phyloP scores from a whole-genome alignment of 768 basidiomycete genomes.

The Cystofilobasidium macerans region DNA sequence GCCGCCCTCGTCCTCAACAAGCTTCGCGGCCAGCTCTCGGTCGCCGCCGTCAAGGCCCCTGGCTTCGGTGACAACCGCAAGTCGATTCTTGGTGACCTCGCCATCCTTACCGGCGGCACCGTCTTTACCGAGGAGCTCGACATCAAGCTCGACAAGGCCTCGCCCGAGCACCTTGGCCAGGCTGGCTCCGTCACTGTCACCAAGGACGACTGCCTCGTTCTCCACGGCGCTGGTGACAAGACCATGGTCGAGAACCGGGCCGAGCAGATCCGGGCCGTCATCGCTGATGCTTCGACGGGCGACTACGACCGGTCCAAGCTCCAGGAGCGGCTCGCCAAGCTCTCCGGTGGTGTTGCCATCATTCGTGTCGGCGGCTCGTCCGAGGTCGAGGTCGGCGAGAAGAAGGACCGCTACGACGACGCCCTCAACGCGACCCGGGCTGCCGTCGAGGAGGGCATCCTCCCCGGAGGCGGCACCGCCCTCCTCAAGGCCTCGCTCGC shows the following conservation, averaged over 20 bases:
- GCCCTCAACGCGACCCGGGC: constrained; percentile 96
- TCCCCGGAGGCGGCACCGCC: constrained; percentile 80
- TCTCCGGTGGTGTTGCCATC: constrained; percentile 91
- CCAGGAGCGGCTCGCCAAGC: constrained; percentile 92
- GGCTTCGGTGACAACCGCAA: constrained; percentile 98
- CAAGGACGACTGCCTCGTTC: constrained; percentile 92
- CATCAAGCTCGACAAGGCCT: constrained; percentile 89
- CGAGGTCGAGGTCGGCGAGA: constrained; percentile 96
- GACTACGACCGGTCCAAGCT: constrained; percentile 92
- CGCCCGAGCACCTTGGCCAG: constrained; percentile 75
- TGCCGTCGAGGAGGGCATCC: constrained; percentile 95
- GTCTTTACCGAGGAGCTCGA: constrained; percentile 96
- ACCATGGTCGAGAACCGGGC: constrained; percentile 81
- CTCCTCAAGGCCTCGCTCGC: constrained; percentile 47
- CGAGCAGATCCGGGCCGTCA: constrained; percentile 81
- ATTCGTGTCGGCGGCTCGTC: constrained; percentile 90
- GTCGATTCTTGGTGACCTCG: constrained; percentile 89
- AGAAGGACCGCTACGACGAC: constrained; percentile 92
- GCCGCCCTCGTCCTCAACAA: constrained; percentile 99
- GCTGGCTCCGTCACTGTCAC: constrained; percentile 87
- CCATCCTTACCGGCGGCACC: constrained; percentile 92
- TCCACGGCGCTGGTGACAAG: constrained; percentile 89
- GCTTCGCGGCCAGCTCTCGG: constrained; percentile 91
- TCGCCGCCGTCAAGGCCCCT: constrained; percentile 89
- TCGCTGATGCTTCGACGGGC: constrained; percentile 70